phyloP scores from a whole-genome alignment of 2,329 filamentous ascomycete genomes.

The Mycosphaerella arachidis region DNA sequence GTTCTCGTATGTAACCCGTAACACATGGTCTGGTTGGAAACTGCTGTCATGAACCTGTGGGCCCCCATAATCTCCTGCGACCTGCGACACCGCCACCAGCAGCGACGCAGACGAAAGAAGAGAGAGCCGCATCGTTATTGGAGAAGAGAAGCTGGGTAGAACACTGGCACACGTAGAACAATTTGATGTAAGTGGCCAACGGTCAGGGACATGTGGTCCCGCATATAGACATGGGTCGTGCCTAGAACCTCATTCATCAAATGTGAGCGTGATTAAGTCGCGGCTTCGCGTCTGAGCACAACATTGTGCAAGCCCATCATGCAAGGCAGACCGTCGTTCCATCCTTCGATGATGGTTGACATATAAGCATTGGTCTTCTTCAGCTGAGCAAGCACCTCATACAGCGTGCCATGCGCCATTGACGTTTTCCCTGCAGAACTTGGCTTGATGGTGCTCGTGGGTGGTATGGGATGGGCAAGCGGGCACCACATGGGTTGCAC shows the following conservation, averaged over 20 bases:
- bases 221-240: neutral
- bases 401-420: neutral
- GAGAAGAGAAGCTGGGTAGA: neutral
- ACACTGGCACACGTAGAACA: neutral
- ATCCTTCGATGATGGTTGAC: neutral
- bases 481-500: neutral
- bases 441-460: neutral
- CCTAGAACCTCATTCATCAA: neutral
- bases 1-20: conserved; percentile 44
- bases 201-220: neutral
- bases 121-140: conserved; percentile 1
- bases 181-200: neutral
- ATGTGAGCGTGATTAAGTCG: neutral
- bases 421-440: neutral
- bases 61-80: conserved; percentile 18
- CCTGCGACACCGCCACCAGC: conserved; percentile 3
- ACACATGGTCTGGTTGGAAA: conserved; percentile 44
- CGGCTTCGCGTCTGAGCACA: neutral
- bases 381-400: neutral
- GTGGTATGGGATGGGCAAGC: neutral
- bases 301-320: neutral
- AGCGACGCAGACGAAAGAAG: neutral
- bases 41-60: conserved; percentile 20
- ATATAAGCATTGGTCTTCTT: neutral
- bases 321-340: neutral